Percentiles rank a stretch among this genome's conserved stretches.
These are phyloP conservation scores for Saitozyma sp. DNA, from an alignment of 768 basidiomycete species.

Conservation along the genomic window DNA sequence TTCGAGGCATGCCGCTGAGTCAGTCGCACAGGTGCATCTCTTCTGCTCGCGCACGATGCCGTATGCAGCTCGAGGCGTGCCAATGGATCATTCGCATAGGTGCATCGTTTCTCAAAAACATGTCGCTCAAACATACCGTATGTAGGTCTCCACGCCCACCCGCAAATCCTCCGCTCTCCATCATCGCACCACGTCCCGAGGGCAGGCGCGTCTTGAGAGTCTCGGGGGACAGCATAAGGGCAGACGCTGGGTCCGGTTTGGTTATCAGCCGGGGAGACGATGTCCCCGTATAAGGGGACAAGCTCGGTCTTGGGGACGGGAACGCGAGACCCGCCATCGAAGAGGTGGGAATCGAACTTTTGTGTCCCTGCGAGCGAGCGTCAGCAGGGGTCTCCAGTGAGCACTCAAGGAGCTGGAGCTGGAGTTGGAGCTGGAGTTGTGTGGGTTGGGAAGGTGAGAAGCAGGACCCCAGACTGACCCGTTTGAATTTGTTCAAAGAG, in stretches of 20 bases:
- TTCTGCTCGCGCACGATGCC: too few species aligned
- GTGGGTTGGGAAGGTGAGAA: conserved; percentile 1
- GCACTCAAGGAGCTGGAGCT: too few species aligned
- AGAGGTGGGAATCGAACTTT: conserved; percentile 51
- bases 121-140: too few species aligned
- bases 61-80: not conserved
- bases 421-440: not conserved
- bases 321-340: conserved; percentile 51
- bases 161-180: too few species aligned
- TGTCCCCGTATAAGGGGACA: not conserved
- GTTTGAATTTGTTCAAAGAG: conserved; percentile 33
- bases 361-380: conserved; percentile 40
- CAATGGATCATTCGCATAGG: not conserved
- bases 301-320: conserved; percentile 50
- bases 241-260: conserved; percentile 8
- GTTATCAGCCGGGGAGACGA: conserved; percentile 20
- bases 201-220: too few species aligned
- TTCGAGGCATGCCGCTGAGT: not conserved
- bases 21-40: not conserved
- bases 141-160: too few species aligned
- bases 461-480: conserved; percentile 20
- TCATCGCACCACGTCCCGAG: too few species aligned
- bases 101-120: not conserved
- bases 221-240: not conserved
- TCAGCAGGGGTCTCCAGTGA: not conserved